Evolutionary conservation across 805 yeast species (phyloP).

Genomic region (Candida glaebosa): DNA sequence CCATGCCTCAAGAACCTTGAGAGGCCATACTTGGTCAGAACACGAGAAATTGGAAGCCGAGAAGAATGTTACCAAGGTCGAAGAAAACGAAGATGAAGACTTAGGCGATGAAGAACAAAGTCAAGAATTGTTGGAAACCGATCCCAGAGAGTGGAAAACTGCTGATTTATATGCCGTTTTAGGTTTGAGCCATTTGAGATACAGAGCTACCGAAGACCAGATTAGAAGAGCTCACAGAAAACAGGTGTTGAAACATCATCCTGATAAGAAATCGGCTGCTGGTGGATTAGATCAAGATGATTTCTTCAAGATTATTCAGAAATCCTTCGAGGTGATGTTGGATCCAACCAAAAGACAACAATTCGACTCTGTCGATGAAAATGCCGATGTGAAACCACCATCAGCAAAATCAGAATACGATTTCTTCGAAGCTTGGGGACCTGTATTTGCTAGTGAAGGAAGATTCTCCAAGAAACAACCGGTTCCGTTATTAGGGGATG

Average conservation of each 20-base stretch:
- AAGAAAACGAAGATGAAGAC: conserved; percentile 59
- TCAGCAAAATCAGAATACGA: conserved; percentile 62
- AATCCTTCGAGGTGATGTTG: conserved; percentile 86
- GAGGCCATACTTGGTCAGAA: conserved; percentile 99
- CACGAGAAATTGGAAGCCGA: conserved; percentile 92
- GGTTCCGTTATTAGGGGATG: conserved; percentile 75
- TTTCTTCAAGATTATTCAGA: conserved; percentile 96
- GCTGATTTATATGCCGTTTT: conserved; percentile 95
- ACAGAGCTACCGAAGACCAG: conserved; percentile 87
- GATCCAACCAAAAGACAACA: conserved; percentile 87
- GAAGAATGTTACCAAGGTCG: conserved; percentile 70
- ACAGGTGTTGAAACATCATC: conserved; percentile 95
- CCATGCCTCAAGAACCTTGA: conserved; percentile 90
- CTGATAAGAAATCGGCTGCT: conserved; percentile 92
- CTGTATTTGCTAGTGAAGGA: conserved; percentile 85
- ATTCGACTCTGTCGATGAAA: conserved; percentile 91
- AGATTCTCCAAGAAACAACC: conserved; percentile 92
- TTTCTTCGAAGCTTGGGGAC: conserved; percentile 89
- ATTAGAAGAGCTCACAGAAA: conserved; percentile 95
- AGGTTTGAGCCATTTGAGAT: conserved; percentile 88
- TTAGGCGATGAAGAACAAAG: conserved; percentile 72
- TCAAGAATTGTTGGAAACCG: conserved; percentile 72
- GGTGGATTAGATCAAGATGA: conserved; percentile 92
- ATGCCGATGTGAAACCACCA: conserved; percentile 84
- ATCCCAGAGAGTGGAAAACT: conserved; percentile 97